Conservation (phyloP, 1,284 basidiomycete species). For the Lignosus rhinocerotis region DNA sequence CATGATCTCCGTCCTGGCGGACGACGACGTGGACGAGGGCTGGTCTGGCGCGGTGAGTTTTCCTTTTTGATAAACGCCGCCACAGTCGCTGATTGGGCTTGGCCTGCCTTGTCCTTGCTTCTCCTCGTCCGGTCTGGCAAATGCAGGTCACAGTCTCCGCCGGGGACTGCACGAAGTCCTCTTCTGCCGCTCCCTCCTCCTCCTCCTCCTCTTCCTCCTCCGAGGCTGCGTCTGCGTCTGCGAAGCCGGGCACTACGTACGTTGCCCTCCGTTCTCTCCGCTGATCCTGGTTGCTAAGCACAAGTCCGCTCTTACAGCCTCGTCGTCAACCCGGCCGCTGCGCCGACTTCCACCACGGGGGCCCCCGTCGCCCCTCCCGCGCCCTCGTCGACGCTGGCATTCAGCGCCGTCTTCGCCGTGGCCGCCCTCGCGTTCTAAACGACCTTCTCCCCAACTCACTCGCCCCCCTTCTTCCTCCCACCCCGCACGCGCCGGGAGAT, state of each 20-base stretch:
- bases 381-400: slow-evolving; percentile 24
- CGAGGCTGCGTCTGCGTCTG: slow-evolving; percentile 13
- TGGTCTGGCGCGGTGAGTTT: slow-evolving; percentile 61
- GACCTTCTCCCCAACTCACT: no score
- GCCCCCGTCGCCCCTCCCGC: slow-evolving; percentile 23
- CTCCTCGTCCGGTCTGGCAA: not conserved
- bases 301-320: slow-evolving; percentile 11
- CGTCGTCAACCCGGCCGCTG: slow-evolving; percentile 18
- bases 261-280: not conserved
- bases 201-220: no score
- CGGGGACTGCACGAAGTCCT: slow-evolving; percentile 40
- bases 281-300: not conserved
- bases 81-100: not conserved
- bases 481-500: slow-evolving; percentile 11
- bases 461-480: no score
- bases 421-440: slow-evolving; percentile 31
- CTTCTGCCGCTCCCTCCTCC: slow-evolving; percentile 45
- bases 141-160: slow-evolving; percentile 53
- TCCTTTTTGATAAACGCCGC: no score
- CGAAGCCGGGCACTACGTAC: slow-evolving; percentile 26
- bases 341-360: slow-evolving; percentile 13
- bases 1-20: slow-evolving; percentile 57
- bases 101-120: not conserved
- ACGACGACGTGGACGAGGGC: slow-evolving; percentile 50
- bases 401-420: slow-evolving; percentile 32